Evolutionary conservation across 2,329 filamentous ascomycete species (phyloP).

Genomic region (Paradendryphiella salina): DNA sequence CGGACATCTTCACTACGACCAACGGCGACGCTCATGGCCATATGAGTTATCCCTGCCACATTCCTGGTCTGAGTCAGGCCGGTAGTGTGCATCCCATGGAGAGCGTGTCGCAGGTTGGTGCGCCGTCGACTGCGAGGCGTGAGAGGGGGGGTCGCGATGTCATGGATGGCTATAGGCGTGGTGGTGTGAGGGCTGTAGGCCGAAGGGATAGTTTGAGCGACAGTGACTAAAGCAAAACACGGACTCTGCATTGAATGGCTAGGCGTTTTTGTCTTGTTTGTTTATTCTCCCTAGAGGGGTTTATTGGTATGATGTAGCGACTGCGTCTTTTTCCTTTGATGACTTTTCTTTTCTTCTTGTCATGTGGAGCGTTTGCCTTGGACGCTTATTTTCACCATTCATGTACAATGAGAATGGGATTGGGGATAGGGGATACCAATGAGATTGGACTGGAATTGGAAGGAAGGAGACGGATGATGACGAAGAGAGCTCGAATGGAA

Average conservation of each 20-base stretch:
- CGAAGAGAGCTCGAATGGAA: no score
- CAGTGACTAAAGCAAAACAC: constrained; percentile 46
- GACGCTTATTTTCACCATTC: no score
- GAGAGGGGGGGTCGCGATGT: constrained; percentile 45
- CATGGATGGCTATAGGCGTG: constrained; percentile 49
- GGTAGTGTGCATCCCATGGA: constrained; percentile 43
- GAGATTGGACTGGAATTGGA: no score
- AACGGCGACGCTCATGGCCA: constrained; percentile 51
- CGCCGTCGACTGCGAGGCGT: constrained; percentile 29
- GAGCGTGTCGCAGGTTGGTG: constrained; percentile 48
- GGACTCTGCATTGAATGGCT: neutral
- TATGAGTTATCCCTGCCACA: constrained; percentile 61
- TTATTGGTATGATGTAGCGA: no score
- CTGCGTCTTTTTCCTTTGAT: neutral
- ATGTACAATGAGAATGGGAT: no score
- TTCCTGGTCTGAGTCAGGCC: constrained; percentile 55
- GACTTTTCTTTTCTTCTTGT: neutral
- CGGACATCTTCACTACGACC: constrained; percentile 47
- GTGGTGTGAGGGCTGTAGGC: constrained; percentile 46
- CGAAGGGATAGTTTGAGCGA: constrained; percentile 60
- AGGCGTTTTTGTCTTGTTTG: neutral
- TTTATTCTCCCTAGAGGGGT: no score
- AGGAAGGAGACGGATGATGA: no score
- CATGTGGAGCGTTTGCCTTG: no score
- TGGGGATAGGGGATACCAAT: no score